A percentile compares a stretch with the other conserved stretches of the same genome.
phyloP scores from a whole-genome alignment of 2,329 filamentous ascomycete genomes.

The Monosporascus sp. region DNA sequence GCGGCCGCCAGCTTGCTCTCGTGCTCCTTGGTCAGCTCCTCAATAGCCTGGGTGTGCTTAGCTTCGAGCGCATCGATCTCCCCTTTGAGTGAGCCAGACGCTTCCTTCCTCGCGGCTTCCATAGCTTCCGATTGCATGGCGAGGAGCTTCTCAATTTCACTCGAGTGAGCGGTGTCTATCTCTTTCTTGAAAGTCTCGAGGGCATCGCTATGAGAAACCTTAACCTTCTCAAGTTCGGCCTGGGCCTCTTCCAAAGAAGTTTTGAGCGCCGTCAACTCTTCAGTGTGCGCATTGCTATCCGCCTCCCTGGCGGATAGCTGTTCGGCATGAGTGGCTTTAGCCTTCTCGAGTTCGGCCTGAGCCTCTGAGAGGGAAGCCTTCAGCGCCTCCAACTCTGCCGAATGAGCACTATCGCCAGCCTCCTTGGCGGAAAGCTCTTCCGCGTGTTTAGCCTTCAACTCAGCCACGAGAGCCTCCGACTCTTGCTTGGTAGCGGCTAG shows the following conservation, averaged over 20 bases:
- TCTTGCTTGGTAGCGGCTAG: constrained; percentile 38
- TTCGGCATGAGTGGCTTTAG: constrained; percentile 15
- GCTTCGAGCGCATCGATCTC: constrained; percentile 28
- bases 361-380: constrained; percentile 28
- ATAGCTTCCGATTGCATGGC: constrained; percentile 35
- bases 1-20: constrained; percentile 21
- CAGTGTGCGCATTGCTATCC: constrained; percentile 27
- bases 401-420: constrained; percentile 27
- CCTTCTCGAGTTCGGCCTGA: constrained; percentile 21
- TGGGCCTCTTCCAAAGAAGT: constrained; percentile 26
- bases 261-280: constrained; percentile 31
- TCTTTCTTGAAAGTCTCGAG: constrained; percentile 37
- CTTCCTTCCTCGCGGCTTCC: constrained; percentile 37
- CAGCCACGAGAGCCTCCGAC: constrained; percentile 32
- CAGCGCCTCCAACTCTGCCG: constrained; percentile 29
- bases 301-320: constrained; percentile 29
- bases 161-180: constrained; percentile 32
- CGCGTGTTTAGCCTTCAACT: constrained; percentile 28
- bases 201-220: constrained; percentile 23
- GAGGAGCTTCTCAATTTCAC: constrained; percentile 41
- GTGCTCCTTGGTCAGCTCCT: constrained; percentile 34
- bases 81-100: constrained; percentile 12
- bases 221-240: constrained; percentile 22
- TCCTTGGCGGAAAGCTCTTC: constrained; percentile 30
- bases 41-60: constrained; percentile 40